Conservation (phyloP, 164 flowering plant genomes). For the Vitis vinifera region DNA sequence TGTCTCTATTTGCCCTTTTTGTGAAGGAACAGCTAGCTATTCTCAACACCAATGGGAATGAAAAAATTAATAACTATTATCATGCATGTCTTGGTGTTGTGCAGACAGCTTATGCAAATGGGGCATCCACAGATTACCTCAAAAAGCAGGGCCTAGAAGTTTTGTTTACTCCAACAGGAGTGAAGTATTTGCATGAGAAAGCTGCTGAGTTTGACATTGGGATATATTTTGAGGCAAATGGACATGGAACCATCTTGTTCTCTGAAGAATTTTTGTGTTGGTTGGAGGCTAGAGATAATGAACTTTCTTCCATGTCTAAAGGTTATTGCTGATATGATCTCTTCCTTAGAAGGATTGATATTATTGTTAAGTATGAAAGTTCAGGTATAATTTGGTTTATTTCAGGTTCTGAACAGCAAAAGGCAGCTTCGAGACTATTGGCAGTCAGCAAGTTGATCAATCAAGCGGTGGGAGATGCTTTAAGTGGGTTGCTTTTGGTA, state of each 20-base stretch:
- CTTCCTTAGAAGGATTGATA: not conserved
- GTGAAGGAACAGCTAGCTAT: slow-evolving; percentile 70
- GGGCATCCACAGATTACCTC: slow-evolving; percentile 84
- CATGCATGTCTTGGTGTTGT: slow-evolving; percentile 63
- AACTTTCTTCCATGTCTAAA: slow-evolving; percentile 47
- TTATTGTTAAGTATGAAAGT: not conserved
- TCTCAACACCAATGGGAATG: slow-evolving; percentile 30
- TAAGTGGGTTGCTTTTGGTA: slow-evolving; percentile 86
- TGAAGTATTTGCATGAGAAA: slow-evolving; percentile 86
- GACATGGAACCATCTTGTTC: slow-evolving; percentile 95
- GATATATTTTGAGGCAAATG: slow-evolving; percentile 97
- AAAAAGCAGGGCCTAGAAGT: slow-evolving; percentile 71
- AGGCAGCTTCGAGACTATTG: slow-evolving; percentile 77
- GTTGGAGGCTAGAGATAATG: slow-evolving; percentile 55
- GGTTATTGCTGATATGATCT: slow-evolving; percentile 31
- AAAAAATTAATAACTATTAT: slow-evolving; percentile 16
- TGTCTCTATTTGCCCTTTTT: slow-evolving; percentile 82
- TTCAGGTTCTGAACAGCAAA: slow-evolving; percentile 71
- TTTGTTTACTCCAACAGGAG: slow-evolving; percentile 86
- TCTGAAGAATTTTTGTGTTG: slow-evolving; percentile 58
- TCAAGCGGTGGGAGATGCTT: slow-evolving; percentile 95
- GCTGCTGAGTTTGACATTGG: slow-evolving; percentile 92
- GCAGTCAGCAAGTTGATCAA: slow-evolving; percentile 80
- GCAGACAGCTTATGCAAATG: slow-evolving; percentile 99
- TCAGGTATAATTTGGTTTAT: slow-evolving; percentile 12